Evolutionary conservation across 192 early-diverging fungal species (phyloP), one percentile per base, ranked within the genome.

Genomic region (Fimicolochytrium jonesii): DNA sequence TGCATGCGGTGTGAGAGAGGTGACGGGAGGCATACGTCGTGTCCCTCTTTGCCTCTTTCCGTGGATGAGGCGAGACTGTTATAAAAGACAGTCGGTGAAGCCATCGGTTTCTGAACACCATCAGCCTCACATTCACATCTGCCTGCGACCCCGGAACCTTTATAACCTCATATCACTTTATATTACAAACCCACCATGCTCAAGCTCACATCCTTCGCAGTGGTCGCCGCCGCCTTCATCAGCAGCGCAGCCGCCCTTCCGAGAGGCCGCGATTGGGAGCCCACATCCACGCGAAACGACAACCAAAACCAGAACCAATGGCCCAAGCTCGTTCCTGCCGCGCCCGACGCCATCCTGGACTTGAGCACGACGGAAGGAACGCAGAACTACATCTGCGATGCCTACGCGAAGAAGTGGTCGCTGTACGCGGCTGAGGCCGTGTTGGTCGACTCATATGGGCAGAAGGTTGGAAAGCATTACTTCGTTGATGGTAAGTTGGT

Each of bases 401-500:
- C 31, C 5, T 29, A 7, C 26, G 13, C 36, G 9, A 37, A 37
- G 5, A 64, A 64, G 18, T 64, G 62, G 62, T 26, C 30, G 10
- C 41, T 64, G 62, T 0, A n/a, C 6, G 62, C 51, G 9, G 62
- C 62, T 0, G 52, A 64, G 10, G 62, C 62, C n/a, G n/a, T 22
- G 18, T 42, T 64, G 15, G 26, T 34, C 20, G 34, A 64, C 25
- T 20, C 48, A 13, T 9, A 35, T 28, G 62, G 62, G 17, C 42
- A 39, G 15, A 28, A 37, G 0, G 51, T 64, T 45, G 62, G 62
- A 13, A n/a, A 13, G n/a, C 62, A 64, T 30, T 64, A 29, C 30
- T 64, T 64, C 25, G 51, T 28, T 10, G 42, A 64, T 64, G 62
- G 60, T 62, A 52, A 52, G 60, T n/a, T n/a, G n/a, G n/a, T n/a